Conservation (phyloP, 192 early-diverging fungal genomes). For the Chytriomyces sp. region DNA sequence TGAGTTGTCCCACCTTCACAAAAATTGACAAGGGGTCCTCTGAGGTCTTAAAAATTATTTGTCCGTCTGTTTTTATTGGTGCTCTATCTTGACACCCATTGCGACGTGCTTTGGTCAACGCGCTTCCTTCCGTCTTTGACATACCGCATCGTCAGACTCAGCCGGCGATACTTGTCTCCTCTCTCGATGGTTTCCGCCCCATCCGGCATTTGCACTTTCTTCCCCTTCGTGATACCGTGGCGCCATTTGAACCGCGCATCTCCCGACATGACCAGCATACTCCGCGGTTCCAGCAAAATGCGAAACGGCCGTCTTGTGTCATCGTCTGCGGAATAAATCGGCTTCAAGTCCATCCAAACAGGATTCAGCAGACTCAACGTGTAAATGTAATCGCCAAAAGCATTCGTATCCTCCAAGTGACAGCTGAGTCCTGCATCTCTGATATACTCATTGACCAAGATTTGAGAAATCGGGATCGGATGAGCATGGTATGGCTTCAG, state of each 20-base stretch:
- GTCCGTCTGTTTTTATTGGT: too few relatives aligned
- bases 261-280: slow-evolving; percentile 32
- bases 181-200: slow-evolving; percentile 1
- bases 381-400: slow-evolving; percentile 42
- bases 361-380: slow-evolving; percentile 40
- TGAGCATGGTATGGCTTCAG: background rate
- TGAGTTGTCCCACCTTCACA: too few relatives aligned
- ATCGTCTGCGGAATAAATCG: slow-evolving; percentile 6
- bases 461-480: slow-evolving; percentile 13
- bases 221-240: slow-evolving; percentile 43
- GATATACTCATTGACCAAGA: slow-evolving; percentile 47
- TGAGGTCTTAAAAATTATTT: too few relatives aligned
- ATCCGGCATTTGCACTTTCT: slow-evolving; percentile 35
- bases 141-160: slow-evolving; percentile 38
- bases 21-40: too few relatives aligned
- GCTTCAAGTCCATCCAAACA: slow-evolving; percentile 44
- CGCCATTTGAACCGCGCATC: slow-evolving; percentile 35
- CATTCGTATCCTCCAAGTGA: slow-evolving; percentile 42
- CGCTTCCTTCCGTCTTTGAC: slow-evolving; percentile 31
- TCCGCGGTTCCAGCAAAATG: slow-evolving; percentile 36
- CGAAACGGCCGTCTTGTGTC: background rate
- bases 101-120: slow-evolving; percentile 8
- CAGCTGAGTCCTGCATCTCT: slow-evolving; percentile 28
- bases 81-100: slow-evolving; percentile 19
- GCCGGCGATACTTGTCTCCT: slow-evolving; percentile 25